Base-by-base conservation (phyloP, 495 filamentous ascomycete genomes). In the Trichoderma gamsii region DNA sequence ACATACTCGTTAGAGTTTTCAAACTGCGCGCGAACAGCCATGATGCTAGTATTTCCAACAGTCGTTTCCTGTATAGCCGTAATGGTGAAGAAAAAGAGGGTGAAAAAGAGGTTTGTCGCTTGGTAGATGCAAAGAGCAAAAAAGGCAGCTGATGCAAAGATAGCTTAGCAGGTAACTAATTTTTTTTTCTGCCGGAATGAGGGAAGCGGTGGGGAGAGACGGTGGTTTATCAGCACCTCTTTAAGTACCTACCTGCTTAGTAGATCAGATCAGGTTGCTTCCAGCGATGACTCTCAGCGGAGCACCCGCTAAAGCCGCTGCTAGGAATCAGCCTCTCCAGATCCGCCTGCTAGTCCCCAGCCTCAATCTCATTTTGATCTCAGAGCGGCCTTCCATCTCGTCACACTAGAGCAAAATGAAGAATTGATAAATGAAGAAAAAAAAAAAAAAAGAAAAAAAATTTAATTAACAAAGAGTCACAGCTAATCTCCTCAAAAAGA, bases 1-100 rank as follows among this genome's bases (percentile, higher is more conserved):
- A 82, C 87, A 76, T 79, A 98, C 95, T 98, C 95, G 84, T 98
- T 97, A 71, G 92, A 97, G 82, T 97, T 97, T 81, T 98, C 95
- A 77, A 98, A 99, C 82, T 95, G 89, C 67, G 90, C 90, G 77
- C 90, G 88, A 64, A 93, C 90, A 80, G 90, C 88, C 90, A 93
- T 93, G 75, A 68, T 79, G 27, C 29, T 35, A 11, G 25, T 41
- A 35, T 27, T 64, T 16, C 16, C 61, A 52, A 52, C n/a, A 52
- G 21, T n/a, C 18, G 16, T 21, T 18, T 23, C 18, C 49, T 52
- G 49, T 21, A 52, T 23, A 18, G 16, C 18, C 21, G 21, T 18
- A 52, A 52, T 68, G 63, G 15, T 63, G 59, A 27, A 23, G 29
- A 29, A 18, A 41, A 25, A 11, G 1, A 41, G 7, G 49, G 1